Conservation (phyloP, 306 rosid species). For the Ammopiptanthus mongolicus region DNA sequence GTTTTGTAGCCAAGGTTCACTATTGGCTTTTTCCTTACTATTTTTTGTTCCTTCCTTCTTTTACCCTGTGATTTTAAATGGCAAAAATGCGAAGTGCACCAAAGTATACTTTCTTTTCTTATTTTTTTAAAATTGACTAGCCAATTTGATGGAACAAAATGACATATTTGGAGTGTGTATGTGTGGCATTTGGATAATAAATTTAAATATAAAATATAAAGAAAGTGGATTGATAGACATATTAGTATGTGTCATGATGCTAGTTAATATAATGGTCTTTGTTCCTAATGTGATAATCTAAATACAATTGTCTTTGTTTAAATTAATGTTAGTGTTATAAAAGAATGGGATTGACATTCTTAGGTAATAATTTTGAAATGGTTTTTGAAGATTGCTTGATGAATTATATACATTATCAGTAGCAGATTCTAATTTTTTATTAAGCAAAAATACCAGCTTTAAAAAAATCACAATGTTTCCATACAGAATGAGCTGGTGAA, state of each 20-base stretch:
- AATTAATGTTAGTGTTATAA: not conserved
- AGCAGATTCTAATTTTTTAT: not conserved
- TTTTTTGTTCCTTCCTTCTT: not conserved
- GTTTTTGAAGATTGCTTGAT: not conserved
- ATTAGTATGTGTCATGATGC: not conserved
- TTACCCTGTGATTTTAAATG: not conserved
- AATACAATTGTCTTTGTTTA: no score
- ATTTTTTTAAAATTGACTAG: no score
- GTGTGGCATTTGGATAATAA: no score
- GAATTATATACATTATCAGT: not conserved
- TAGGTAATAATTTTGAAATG: not conserved
- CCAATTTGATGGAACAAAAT: not conserved
- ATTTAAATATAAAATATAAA: not conserved
- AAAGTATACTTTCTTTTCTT: not conserved
- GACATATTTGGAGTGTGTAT: not conserved
- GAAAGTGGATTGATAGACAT: not conserved
- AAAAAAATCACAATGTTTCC: not conserved
- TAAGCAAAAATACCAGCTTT: not conserved
- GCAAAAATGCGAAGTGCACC: not conserved
- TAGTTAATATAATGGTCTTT: not conserved
- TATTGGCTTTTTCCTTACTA: not conserved
- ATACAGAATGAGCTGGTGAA: not conserved
- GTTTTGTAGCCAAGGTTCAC: not conserved
- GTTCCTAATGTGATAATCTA: no score
- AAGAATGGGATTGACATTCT: not conserved